These are phyloP conservation scores for Coprinopsis sp. DNA, from an alignment of 768 basidiomycete species.

Conservation along the genomic window DNA sequence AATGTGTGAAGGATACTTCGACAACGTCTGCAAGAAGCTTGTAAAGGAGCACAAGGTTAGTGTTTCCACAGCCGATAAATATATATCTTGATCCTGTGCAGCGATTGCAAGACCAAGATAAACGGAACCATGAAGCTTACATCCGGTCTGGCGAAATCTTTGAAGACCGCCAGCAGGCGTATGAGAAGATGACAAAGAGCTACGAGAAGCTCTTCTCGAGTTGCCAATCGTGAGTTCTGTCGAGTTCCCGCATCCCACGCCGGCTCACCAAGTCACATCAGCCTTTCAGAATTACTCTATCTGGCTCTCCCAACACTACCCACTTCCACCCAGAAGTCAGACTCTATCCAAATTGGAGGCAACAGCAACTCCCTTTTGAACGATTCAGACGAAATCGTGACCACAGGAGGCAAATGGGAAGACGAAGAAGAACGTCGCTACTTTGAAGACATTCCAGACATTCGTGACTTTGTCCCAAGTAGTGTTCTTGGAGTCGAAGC, in stretches of 20 bases:
- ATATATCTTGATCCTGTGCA: constrained; percentile 25
- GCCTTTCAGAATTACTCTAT: constrained; percentile 88
- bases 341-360: constrained; percentile 75
- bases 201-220: constrained; percentile 89
- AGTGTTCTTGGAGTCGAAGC: constrained; percentile 76
- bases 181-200: constrained; percentile 96
- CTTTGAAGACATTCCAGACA: constrained; percentile 88
- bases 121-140: constrained; percentile 96
- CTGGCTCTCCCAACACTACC: constrained; percentile 81
- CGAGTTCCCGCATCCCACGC: neutral
- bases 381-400: constrained; percentile 53
- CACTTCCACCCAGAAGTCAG: constrained; percentile 71
- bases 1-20: constrained; percentile 93
- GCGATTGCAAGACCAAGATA: constrained; percentile 96
- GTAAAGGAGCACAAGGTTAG: constrained; percentile 85
- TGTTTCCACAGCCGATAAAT: constrained; percentile 4
- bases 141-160: constrained; percentile 99
- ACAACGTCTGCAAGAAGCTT: constrained; percentile 86
- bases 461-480: constrained; percentile 88
- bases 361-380: constrained; percentile 31
- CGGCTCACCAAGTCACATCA: constrained; percentile 26
- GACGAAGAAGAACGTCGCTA: constrained; percentile 95
- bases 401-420: constrained; percentile 86
- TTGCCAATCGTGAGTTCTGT: constrained; percentile 84
- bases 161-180: constrained; percentile 96